Base-by-base conservation (phyloP, 2,329 filamentous ascomycete species). In the Lecanoromycetidae sp. region DNA sequence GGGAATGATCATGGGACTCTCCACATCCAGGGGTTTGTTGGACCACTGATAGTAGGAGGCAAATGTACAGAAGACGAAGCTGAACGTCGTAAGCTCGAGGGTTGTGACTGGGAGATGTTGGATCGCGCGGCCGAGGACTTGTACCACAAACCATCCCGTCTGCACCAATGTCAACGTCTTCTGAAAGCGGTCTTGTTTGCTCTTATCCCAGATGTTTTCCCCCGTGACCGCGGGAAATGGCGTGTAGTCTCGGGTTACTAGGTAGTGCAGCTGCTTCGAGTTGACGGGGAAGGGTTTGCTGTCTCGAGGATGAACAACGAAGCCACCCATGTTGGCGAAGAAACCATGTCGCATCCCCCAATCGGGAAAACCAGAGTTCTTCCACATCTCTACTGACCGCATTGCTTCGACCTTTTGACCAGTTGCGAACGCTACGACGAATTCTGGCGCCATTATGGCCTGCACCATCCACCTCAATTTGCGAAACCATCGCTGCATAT, bases 291-390 rank as follows among this genome's bases (percentile, higher is more conserved):
- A 66, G 0, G 54, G 36, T 1, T 48, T 27, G 15, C 41, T 58
- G 15, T 64, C 64, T 1, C 52, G 54, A 8, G 56, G 55, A 8
- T 58, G 44, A 0, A 70, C 55, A 0, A 61, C 26, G 43, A 68
- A 61, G 3, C 67, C 66, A 1, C 68, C 67, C 59, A 65, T 66
- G 40, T 68, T 63, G 3, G 60, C 65, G 45, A 61, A 66, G 50
- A 70, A 69, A 1, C 60, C 65, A 44, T 70, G 61, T 8, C 45
- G 60, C 38, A 66, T 55, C 0, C 62, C 67, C 67, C 67, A 71
- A 3, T 58, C 36, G 13, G 43, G 15, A 26, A 52, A 33, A n/a
- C 48, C 45, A 49, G 49, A 30, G n/a, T 23, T 22, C 23, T 51
- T 48, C 51, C 59, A 58, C 36, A 48, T 9, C 27, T 49, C 44